Base-by-base conservation (phyloP, 768 basidiomycete genomes). In the Hydnomerulius pinastri region DNA sequence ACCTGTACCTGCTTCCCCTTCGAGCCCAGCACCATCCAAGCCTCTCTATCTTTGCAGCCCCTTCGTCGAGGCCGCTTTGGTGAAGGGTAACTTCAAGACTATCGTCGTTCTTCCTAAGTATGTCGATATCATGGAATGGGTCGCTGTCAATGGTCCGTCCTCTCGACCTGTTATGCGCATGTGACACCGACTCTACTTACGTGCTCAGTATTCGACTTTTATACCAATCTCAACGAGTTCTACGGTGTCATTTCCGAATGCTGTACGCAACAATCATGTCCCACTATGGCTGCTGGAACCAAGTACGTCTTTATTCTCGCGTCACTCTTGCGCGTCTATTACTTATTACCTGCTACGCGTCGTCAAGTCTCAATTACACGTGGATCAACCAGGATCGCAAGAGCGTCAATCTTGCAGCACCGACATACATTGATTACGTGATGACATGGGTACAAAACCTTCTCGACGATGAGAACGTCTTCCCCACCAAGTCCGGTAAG, bases 61-160 rank as follows among this genome's bases (percentile, higher is more conserved):
- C 3, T 98, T 98, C 68, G 92, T 90, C 48, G 94, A 96, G 60
- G 88, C 93, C 2, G 92, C 96, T 0, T 79, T 98, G 37, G 95
- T 98, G 51, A 98, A 96, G 69, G 96, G 96, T 20, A 97, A 94
- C 71, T 98, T 97, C 77, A 98, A 96, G 75, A 97, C 94, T 3
- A 98, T 98, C 61, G 94, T 98, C 50, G 89, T 93, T 72, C 79
- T 93, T 46, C 96, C 96, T 6, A 97, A 96, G 68, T 97, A 95
- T 60, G 87, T 91, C 24, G 92, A 96, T 65, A 86, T 92, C 50
- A 95, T 92, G 80, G 94, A 97, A 66, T 97, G 94, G 94, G 94
- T 96, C 24, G 94, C 93, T 10, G 88, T 93, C 36, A 96, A 96
- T 62, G 82, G 94, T 96, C 60, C 65, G 86, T 79, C 46, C 12